Evolutionary conservation across 352 stramenopile species (phyloP).

Genomic region (Pythium brachiatum): DNA sequence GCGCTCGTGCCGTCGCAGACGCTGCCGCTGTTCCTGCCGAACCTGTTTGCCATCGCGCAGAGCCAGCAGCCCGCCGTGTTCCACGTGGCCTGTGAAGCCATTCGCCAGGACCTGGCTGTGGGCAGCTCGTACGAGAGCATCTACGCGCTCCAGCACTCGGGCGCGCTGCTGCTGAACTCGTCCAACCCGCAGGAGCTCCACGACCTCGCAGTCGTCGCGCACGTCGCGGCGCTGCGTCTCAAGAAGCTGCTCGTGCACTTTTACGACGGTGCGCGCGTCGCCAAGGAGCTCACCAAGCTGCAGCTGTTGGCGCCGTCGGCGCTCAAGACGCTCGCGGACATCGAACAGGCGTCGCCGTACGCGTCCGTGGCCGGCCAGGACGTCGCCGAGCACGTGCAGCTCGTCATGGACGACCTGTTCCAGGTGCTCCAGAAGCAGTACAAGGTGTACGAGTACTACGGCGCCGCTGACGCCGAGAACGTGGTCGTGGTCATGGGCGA

Average conservation of each 20-base stretch:
- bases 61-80: slow-evolving; percentile 43
- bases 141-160: slow-evolving; percentile 68
- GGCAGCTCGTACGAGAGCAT: slow-evolving; percentile 60
- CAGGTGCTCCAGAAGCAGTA: slow-evolving; percentile 76
- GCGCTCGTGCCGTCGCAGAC: slow-evolving; percentile 69
- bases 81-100: slow-evolving; percentile 58
- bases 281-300: slow-evolving; percentile 59
- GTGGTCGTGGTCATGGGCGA: slow-evolving; percentile 75
- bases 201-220: slow-evolving; percentile 71
- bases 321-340: slow-evolving; percentile 44
- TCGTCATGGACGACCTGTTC: slow-evolving; percentile 73
- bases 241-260: slow-evolving; percentile 76
- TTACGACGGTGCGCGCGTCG: slow-evolving; percentile 72
- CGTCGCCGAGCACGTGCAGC: slow-evolving; percentile 65
- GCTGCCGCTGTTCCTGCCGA: slow-evolving; percentile 72
- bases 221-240: slow-evolving; percentile 60
- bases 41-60: slow-evolving; percentile 60
- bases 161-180: slow-evolving; percentile 70
- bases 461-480: slow-evolving; percentile 55
- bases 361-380: slow-evolving; percentile 20
- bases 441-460: slow-evolving; percentile 80
- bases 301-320: slow-evolving; percentile 45
- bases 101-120: slow-evolving; percentile 52
- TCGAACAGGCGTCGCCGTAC: slow-evolving; percentile 25
- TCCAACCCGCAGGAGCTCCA: slow-evolving; percentile 70